Conservation (phyloP, 768 basidiomycete species). For the Podaxis mareebaensis region DNA sequence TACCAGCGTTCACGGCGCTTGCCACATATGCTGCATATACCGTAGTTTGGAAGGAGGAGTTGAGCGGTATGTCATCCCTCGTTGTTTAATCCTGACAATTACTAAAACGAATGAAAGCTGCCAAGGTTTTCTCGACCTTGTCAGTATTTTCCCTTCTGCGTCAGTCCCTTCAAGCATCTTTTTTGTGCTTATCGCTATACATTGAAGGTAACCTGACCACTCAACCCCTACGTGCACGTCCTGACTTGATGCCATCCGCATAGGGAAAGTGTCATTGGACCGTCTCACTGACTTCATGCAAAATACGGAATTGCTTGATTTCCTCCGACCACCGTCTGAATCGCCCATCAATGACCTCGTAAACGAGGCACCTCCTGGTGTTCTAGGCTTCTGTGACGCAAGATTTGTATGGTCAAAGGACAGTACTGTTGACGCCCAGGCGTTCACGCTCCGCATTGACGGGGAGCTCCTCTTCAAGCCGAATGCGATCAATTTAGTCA, state of each 20-base stretch:
- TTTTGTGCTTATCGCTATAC: slow-evolving; percentile 25
- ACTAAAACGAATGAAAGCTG: slow-evolving; percentile 31
- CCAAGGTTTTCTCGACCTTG: slow-evolving; percentile 48
- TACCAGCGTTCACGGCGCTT: slow-evolving; percentile 67
- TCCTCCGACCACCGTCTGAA: slow-evolving; percentile 9
- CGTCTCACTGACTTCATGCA: slow-evolving; percentile 41
- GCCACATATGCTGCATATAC: slow-evolving; percentile 63
- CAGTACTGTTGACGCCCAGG: slow-evolving; percentile 33
- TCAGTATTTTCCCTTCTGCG: slow-evolving; percentile 62
- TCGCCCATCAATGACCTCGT: neutral
- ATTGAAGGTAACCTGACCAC: slow-evolving; percentile 12
- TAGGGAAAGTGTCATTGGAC: slow-evolving; percentile 62
- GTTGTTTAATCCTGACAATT: neutral
- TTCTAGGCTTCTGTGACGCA: slow-evolving; percentile 55
- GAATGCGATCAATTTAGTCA: slow-evolving; percentile 54
- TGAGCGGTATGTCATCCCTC: slow-evolving; percentile 22
- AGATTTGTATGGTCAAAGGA: slow-evolving; percentile 56
- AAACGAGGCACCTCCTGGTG: slow-evolving; percentile 16
- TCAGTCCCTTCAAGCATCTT: slow-evolving; percentile 41
- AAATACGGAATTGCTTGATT: slow-evolving; percentile 37
- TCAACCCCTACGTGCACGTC: neutral
- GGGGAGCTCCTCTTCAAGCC: slow-evolving; percentile 56
- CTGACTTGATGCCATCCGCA: neutral
- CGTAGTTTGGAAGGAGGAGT: slow-evolving; percentile 26
- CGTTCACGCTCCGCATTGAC: slow-evolving; percentile 52